Evolutionary conservation across 2,329 filamentous ascomycete species (phyloP), one percentile per base, ranked within the genome.

Genomic region (Diaporthe australafricana): DNA sequence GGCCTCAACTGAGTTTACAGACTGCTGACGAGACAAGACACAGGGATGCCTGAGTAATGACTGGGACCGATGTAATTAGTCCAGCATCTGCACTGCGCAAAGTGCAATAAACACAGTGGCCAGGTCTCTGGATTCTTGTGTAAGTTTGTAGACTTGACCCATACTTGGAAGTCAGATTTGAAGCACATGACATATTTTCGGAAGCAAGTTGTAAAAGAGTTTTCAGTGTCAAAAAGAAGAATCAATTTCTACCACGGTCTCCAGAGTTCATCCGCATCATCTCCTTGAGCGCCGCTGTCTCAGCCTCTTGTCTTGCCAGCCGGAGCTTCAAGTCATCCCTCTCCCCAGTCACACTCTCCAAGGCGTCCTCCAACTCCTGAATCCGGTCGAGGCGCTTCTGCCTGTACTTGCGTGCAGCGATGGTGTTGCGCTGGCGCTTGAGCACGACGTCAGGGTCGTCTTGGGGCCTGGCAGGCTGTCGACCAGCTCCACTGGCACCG

Each of bases 321-420:
- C 84, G 82, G 62, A 91, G 81, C 72, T 84, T 85, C 75, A 91
- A 80, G 22, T 87, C 87, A 72, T 92, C 89, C 42, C 88, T 80
- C 79, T 92, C 90, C 70, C 81, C 78, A 72, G 84, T 84, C 72
- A 89, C 84, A 65, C 84, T 81, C 65, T 85, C 85, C 65, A 92
- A 81, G 40, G 85, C 85, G 5, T 81, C 78, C 77, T 92, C 89
- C 22, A 92, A 83, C 73, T 86, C 85, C 63, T 81, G 77, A 77
- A 91, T 87, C 65, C 89, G 87, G 76, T 92, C 89, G 38, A 91
- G 81, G 73, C 89, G 88, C 77, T 90, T 90, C 77, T 92, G 89
- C 25, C 90, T 87, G 79, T 91, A 92, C 65, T 88, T 87, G 52
- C 88, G 85, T 48, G 90, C 90, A 11, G 90, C 90, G 68, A 90